Conservation (phyloP, 768 basidiomycete genomes). For the Pisolithus microcarpus region DNA sequence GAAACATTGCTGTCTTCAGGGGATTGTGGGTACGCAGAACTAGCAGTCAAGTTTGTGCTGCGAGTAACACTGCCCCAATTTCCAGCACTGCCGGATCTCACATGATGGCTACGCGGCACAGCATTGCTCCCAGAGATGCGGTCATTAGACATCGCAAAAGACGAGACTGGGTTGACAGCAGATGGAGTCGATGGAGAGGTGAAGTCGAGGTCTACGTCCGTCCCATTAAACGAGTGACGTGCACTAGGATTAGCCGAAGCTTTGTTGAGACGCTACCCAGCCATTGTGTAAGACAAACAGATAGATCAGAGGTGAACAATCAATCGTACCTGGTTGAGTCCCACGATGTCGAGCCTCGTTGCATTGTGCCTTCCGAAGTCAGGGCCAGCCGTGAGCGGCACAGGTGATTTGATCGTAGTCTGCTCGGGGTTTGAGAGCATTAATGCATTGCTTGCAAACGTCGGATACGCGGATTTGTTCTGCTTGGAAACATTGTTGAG, state of each 20-base stretch:
- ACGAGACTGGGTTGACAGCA: constrained; percentile 37
- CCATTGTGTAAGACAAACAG: constrained; percentile 12
- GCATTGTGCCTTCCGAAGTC: constrained; percentile 74
- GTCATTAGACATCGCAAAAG: constrained; percentile 32
- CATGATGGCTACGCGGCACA: constrained; percentile 51
- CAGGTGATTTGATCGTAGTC: constrained; percentile 58
- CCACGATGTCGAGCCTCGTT: constrained; percentile 65
- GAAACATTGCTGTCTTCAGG: constrained; percentile 46
- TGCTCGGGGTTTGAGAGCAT: constrained; percentile 54
- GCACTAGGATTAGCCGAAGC: constrained; percentile 42
- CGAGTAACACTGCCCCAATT: constrained; percentile 67
- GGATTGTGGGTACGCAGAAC: constrained; percentile 47
- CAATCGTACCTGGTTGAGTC: constrained; percentile 55
- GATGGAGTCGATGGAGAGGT: constrained; percentile 49
- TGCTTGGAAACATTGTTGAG: constrained; percentile 55
- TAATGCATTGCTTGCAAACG: constrained; percentile 39
- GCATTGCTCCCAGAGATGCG: constrained; percentile 30
- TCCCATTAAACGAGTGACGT: constrained; percentile 72
- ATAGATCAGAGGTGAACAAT: constrained; percentile 5
- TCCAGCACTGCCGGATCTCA: constrained; percentile 72
- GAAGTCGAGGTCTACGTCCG: constrained; percentile 57
- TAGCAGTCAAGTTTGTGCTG: constrained; percentile 42
- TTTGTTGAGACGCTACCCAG: constrained; percentile 40
- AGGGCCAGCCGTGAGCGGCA: constrained; percentile 78
- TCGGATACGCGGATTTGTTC: constrained; percentile 83